Evolutionary conservation across 2,329 filamentous ascomycete species (phyloP), one percentile per base, ranked within the genome.

Genomic region (Aspergillus flavus): DNA sequence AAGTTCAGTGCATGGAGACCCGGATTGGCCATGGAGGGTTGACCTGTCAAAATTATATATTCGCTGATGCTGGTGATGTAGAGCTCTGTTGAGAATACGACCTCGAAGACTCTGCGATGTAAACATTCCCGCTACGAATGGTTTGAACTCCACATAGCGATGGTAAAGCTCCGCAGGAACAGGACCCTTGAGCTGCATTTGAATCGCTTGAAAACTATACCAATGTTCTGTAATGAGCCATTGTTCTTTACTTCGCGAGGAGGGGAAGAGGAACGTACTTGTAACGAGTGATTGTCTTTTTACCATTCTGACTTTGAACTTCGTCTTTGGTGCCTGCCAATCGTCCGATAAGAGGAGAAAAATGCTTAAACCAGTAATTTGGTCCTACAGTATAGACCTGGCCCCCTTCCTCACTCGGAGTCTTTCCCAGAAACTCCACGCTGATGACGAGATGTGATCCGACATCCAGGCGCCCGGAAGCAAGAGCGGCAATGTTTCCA

Each of bases 81-180:
- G 84, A 0, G 92, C 92, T 71, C 90, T 90, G 77, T 95, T 93
- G 23, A 97, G 82, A 53, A 97, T 84, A 66, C 87, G 89, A 21
- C 94, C 94, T 56, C 91, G 86, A 4, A 97, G 71, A 58, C 93
- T 94, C 32, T 87, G 86, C 11, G 87, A 87, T 1, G 89, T 90
- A 79, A 97, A 98, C 89, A 97, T 96, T 67, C 89, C 87, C 57
- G 91, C 92, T 60, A 98, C 91, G 72, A 97, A 92, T 30, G 94
- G 93, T 61, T 89, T 91, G 79, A 97, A 97, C 76, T 96, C 94
- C 62, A 97, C 94, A 73, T 91, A 98, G 68, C 93, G 91, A 76
- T 97, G 94, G 76, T 97, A 97, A 39, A 98, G 83, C 65, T 88
- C 83, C 2, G 87, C 82, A 0, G 94, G 94, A 0, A 95, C 90